Evolutionary conservation across 805 yeast species (phyloP).

Genomic region (Wickerhamiella alocasiicola): DNA sequence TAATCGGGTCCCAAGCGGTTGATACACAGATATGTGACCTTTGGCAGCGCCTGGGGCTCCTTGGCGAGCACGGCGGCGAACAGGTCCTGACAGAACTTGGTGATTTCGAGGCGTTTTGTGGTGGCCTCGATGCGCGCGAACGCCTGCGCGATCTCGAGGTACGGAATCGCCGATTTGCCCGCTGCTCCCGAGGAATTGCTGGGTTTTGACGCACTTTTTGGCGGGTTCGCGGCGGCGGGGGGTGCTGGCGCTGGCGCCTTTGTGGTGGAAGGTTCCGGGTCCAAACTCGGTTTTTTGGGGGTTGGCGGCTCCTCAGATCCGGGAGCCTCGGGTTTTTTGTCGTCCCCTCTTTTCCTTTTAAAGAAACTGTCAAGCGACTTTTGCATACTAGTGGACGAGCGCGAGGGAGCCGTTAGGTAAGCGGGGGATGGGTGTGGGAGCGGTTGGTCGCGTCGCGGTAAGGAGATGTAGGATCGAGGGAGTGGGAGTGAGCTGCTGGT

Average conservation of each 20-base stretch:
- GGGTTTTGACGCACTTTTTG: background rate
- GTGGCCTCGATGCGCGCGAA: constrained; percentile 72
- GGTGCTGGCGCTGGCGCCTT: background rate
- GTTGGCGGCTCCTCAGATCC: too few relatives aligned
- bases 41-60: constrained; percentile 44
- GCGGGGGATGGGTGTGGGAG: too few relatives aligned
- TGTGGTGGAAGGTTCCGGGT: background rate
- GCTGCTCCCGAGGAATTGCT: background rate
- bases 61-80: constrained; percentile 49
- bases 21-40: constrained; percentile 71
- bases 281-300: too few relatives aligned
- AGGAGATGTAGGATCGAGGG: too few relatives aligned
- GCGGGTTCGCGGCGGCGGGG: background rate
- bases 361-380: constrained; percentile 21
- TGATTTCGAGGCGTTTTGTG: constrained; percentile 71
- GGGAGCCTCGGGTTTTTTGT: too few relatives aligned
- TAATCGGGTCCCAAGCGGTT: constrained; percentile 92
- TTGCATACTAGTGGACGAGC: too few relatives aligned
- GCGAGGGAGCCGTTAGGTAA: too few relatives aligned
- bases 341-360: too few relatives aligned
- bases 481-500: too few relatives aligned
- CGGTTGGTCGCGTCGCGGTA: too few relatives aligned
- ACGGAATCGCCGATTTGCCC: constrained; percentile 25
- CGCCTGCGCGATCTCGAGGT: constrained; percentile 41
- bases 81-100: constrained; percentile 61